phyloP scores from a whole-genome alignment of 2,329 filamentous ascomycete genomes.

The Fusarium sp. region DNA sequence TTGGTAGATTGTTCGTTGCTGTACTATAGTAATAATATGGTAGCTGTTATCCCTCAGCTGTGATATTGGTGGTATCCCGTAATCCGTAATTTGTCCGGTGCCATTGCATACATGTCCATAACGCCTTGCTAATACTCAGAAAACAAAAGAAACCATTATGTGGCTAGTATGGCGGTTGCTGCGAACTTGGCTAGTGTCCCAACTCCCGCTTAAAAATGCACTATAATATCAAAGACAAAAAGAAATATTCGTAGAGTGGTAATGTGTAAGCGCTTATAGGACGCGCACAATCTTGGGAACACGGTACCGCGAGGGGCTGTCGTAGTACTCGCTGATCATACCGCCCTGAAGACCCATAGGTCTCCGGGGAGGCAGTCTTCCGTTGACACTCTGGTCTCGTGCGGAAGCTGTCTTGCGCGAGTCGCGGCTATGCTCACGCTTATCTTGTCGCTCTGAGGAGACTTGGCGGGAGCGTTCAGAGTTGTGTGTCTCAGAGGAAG shows the following conservation, averaged over 20 bases:
- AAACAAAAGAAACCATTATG: not conserved
- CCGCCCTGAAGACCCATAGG: constrained; percentile 22
- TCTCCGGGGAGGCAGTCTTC: constrained; percentile 14
- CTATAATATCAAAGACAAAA: constrained; percentile 1
- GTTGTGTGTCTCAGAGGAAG: constrained; percentile 23
- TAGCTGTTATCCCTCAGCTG: constrained; percentile 28
- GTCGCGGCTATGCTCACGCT: constrained; percentile 27
- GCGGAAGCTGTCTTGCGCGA: constrained; percentile 13
- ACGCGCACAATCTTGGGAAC: constrained; percentile 36
- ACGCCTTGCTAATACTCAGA: constrained; percentile 33
- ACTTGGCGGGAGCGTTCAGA: constrained; percentile 29
- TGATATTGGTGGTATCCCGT: constrained; percentile 23
- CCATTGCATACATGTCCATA: constrained; percentile 17
- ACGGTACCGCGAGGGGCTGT: constrained; percentile 36
- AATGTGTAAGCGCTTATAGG: constrained; percentile 5
- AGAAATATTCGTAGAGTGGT: constrained; percentile 7
- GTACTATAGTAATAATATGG: constrained; percentile 24
- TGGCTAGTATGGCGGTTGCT: constrained; percentile 24
- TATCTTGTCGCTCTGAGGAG: constrained; percentile 22
- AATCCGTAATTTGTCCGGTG: constrained; percentile 25
- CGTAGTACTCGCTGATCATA: constrained; percentile 38
- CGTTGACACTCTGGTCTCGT: constrained; percentile 19
- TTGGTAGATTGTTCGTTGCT: constrained; percentile 17
- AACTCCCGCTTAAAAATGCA: constrained; percentile 15
- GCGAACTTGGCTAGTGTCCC: not conserved